Conservation (phyloP, 2,329 filamentous ascomycete species). For the Fusarium sp. region DNA sequence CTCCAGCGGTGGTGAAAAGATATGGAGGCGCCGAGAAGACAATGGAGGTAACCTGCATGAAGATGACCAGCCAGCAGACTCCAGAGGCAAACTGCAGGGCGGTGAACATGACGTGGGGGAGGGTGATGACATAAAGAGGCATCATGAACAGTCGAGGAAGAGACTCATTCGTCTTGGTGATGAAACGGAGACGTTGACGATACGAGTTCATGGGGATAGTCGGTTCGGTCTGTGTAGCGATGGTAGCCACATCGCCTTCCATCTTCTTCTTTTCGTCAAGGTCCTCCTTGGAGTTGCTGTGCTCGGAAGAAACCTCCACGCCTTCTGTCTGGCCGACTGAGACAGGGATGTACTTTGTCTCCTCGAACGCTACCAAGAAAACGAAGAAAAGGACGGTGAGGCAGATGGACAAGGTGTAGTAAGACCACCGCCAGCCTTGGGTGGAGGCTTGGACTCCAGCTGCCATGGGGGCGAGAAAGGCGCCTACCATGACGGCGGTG, state of each 20-base stretch:
- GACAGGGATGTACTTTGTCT: slow-evolving; percentile 50
- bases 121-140: slow-evolving; percentile 42
- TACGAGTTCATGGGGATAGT: slow-evolving; percentile 38
- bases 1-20: slow-evolving; percentile 44
- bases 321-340: slow-evolving; percentile 6
- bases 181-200: slow-evolving; percentile 37
- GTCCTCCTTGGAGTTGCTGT: background rate
- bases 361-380: slow-evolving; percentile 47
- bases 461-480: slow-evolving; percentile 51
- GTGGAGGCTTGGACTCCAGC: slow-evolving; percentile 44
- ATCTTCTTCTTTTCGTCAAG: slow-evolving; percentile 14
- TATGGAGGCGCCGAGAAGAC: slow-evolving; percentile 55
- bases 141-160: slow-evolving; percentile 38
- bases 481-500: slow-evolving; percentile 50
- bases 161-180: slow-evolving; percentile 39
- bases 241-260: background rate
- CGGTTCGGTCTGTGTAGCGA: background rate
- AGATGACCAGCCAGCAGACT: slow-evolving; percentile 43
- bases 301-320: background rate
- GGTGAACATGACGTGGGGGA: slow-evolving; percentile 58
- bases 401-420: slow-evolving; percentile 44
- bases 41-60: slow-evolving; percentile 51
- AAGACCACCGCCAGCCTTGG: slow-evolving; percentile 48
- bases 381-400: slow-evolving; percentile 43
- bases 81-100: slow-evolving; percentile 56